Evolutionary conservation across 495 filamentous ascomycete species (phyloP).

Genomic region (Copromyces sp.): DNA sequence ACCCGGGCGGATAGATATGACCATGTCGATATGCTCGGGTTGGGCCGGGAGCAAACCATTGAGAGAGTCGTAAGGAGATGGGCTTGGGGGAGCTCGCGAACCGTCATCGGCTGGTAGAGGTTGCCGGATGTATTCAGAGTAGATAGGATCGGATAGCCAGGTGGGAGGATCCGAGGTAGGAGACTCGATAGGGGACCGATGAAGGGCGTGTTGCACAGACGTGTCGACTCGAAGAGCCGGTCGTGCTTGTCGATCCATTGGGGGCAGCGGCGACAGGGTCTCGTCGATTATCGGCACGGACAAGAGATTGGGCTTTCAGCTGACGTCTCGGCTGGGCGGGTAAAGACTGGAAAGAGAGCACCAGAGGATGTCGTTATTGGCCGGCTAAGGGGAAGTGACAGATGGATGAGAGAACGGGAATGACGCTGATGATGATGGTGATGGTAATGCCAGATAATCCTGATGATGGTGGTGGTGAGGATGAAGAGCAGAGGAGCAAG

Average conservation of each 20-base stretch:
- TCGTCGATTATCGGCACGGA: not conserved
- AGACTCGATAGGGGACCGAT: too few relatives aligned
- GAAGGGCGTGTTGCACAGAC: not conserved
- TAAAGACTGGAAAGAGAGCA: not conserved
- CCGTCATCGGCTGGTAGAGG: not conserved
- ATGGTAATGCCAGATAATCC: too few relatives aligned
- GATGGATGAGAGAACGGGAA: not conserved
- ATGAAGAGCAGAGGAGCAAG: not conserved
- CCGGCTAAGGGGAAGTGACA: not conserved
- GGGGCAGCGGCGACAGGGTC: not conserved
- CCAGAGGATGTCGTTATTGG: not conserved
- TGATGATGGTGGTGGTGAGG: too few relatives aligned
- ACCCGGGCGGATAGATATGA: not conserved
- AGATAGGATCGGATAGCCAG: not conserved
- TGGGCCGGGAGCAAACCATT: not conserved
- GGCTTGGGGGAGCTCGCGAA: not conserved
- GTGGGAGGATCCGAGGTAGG: not conserved
- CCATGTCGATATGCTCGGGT: not conserved
- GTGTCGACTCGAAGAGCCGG: not conserved
- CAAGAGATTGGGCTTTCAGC: not conserved
- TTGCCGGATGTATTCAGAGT: not conserved
- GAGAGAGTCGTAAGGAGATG: not conserved
- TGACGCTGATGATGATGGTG: too few relatives aligned
- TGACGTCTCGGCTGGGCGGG: not conserved
- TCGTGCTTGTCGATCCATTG: not conserved